A percentile compares a stretch with the other conserved stretches of the same genome.
These are phyloP conservation scores for Hypoxylon perforatum DNA, from an alignment of 495 filamentous ascomycete species.

Conservation along the genomic window DNA sequence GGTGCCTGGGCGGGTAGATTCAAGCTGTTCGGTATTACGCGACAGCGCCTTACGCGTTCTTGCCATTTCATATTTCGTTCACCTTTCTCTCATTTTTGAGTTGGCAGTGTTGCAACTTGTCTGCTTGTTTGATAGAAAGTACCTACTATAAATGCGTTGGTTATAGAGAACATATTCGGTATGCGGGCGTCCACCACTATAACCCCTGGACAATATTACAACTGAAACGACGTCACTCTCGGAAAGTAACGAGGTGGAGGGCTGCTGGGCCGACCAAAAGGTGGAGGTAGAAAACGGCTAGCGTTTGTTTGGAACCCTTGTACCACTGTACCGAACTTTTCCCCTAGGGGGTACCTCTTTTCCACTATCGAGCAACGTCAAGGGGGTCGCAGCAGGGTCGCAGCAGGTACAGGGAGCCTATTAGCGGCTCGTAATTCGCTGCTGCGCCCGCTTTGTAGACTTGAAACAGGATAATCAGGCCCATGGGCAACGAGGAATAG, in stretches of 20 bases:
- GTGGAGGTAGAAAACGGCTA: slow-evolving; percentile 29
- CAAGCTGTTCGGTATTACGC: slow-evolving; percentile 19
- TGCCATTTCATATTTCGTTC: neutral
- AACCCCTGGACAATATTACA: neutral
- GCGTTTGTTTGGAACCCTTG: slow-evolving; percentile 35
- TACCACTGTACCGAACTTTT: slow-evolving; percentile 1
- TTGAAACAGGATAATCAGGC: slow-evolving; percentile 41
- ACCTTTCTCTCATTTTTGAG: neutral
- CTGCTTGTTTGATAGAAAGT: neutral
- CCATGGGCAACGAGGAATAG: neutral
- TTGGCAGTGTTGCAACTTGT: too few relatives aligned
- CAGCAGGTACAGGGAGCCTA: slow-evolving; percentile 8
- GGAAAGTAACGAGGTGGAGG: slow-evolving; percentile 15
- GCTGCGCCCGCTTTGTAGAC: slow-evolving; percentile 41
- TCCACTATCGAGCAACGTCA: neutral
- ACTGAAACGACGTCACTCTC: slow-evolving; percentile 35
- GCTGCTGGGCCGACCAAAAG: slow-evolving; percentile 29
- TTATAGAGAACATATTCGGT: too few relatives aligned
- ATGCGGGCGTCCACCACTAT: too few relatives aligned
- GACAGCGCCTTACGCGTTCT: slow-evolving; percentile 25
- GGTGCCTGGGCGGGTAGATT: neutral
- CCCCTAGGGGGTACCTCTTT: neutral
- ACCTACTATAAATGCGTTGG: neutral
- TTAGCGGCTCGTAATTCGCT: slow-evolving; percentile 28
- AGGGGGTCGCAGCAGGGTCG: neutral